phyloP scores from a whole-genome alignment of 805 yeast genomes.

The Saccharomycopsis sp. region DNA sequence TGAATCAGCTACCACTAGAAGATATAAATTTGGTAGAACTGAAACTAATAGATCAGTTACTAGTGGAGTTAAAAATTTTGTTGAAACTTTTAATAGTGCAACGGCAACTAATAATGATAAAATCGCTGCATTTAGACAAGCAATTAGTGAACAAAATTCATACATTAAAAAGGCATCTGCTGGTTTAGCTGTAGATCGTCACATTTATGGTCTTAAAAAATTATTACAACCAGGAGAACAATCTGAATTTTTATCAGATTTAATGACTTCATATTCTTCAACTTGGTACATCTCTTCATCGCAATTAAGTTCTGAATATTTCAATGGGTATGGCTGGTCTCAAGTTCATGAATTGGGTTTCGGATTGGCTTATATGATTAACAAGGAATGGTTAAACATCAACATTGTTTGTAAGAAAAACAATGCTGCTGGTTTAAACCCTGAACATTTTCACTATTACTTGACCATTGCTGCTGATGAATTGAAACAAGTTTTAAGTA shows the following conservation, averaged over 20 bases:
- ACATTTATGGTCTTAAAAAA: constrained; percentile 80
- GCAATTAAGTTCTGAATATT: constrained; percentile 76
- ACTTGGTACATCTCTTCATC: constrained; percentile 88
- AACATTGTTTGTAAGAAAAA: constrained; percentile 73
- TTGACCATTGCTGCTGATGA: constrained; percentile 77
- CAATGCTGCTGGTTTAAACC: constrained; percentile 47
- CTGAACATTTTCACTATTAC: constrained; percentile 56
- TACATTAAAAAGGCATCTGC: constrained; percentile 72
- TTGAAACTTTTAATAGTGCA: constrained; percentile 62
- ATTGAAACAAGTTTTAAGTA: constrained; percentile 53
- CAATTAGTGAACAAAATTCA: constrained; percentile 65
- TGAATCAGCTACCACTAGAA: constrained; percentile 93
- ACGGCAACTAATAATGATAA: constrained; percentile 39
- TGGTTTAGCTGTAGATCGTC: constrained; percentile 91
- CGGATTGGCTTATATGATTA: constrained; percentile 91
- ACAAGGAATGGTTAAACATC: constrained; percentile 76
- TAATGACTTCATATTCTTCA: constrained; percentile 65
- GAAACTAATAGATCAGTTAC: constrained; percentile 89
- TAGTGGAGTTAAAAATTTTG: constrained; percentile 60
- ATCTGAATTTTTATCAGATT: constrained; percentile 69
- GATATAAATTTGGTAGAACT: constrained; percentile 83
- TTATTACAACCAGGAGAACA: constrained; percentile 52
- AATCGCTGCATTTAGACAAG: constrained; percentile 59
- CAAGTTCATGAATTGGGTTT: constrained; percentile 92
- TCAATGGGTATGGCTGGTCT: constrained; percentile 93